Base-by-base conservation (phyloP, 257 asterid species). In the Nemophila menziesii region DNA sequence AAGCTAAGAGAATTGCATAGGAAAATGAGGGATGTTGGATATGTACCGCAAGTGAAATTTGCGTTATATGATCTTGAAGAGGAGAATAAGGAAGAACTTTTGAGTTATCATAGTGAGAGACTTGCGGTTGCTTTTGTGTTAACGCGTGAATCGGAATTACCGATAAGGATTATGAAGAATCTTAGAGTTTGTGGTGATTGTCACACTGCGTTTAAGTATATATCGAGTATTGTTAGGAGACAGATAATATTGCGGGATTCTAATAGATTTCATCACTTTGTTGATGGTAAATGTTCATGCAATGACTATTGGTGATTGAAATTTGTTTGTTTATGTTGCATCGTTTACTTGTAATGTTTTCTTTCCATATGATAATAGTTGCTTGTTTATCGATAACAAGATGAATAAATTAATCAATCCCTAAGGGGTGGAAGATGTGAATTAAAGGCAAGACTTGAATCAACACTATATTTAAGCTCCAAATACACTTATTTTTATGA, bases 121-220 rank as follows among this genome's bases (percentile, higher is more conserved):
- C 84, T 87, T 16, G 97, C 93, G 0, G 74, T 87, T 59, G 89
- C 97, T 39, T 87, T 80, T 46, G 82, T 69, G 52, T 93, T 83
- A 14, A 75, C 75, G 3, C 66, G 74, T 5, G 48, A 56, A 54
- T 78, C 95, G 16, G 68, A 71, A 40, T 19, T 73, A 78, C 84
- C 95, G 0, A 75, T 87, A 41, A 71, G 97, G 70, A 83, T 87
- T 4, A 87, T 83, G 95, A 87, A 87, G 37, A 87, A 87, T 55
- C 92, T 87, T 33, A 65, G 97, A 23, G 80, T 87, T 51, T 87
- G 97, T 51, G 93, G 75, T 63, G 95, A 87, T 39, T 87, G 97
- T 38, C 97, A 87, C 49, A 54, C 73, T 38, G 97, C 86, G 10
- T 80, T 87, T 54, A 80, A 73, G 63, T 75, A 63, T 56, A 69